Evolutionary conservation across 257 asterid species (phyloP), one percentile per base, ranked within the genome.

Genomic region (Nicotiana noctiflora): DNA sequence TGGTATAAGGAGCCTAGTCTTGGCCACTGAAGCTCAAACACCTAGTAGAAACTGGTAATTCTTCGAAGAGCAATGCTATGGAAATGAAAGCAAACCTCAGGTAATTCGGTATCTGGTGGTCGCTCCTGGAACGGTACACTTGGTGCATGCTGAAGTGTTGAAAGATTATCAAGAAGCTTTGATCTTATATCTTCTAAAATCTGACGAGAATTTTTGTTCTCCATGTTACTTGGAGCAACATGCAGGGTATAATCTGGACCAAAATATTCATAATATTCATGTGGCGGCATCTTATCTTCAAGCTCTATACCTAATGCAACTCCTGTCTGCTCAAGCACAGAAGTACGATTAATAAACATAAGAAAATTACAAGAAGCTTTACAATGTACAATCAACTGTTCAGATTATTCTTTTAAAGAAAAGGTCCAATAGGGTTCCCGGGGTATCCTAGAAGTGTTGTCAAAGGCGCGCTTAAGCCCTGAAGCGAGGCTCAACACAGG

Each of bases 61-160:
- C 17, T 25, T 74, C 44, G 15, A 6, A 74, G 44, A 74, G 17
- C 37, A 49, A 74, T 74, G 79, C 27, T 14, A 15, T 59, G 62
- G 31, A 25, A 74, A 74, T 27, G 56, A 32, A 75, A 78, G 76
- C 80, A 63, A 78, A 87, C 94, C 92, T 90, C 89, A 0, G 87
- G 87, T 59, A 86, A 83, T 82, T 89, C 86, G 81, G 92, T 87
- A 72, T 87, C 90, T 3, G 92, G 91, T 70, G 92, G 92, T 65
- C 90, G 87, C 81, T 90, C 91, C 83, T 84, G 91, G 79, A 90
- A 86, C 84, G 76, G 91, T 59, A 87, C 86, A 72, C 92, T 89
- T 32, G 92, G 94, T 17, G 92, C 94, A 82, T 89, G 94, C 87
- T 86, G 89, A 82, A 90, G 89, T 59, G 77, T 88, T 1, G 92